A percentile compares a stretch with the other conserved stretches of the same genome.
Conservation (phyloP, 176 grass and related monocot genomes). For the Alloteropsis semialata region DNA sequence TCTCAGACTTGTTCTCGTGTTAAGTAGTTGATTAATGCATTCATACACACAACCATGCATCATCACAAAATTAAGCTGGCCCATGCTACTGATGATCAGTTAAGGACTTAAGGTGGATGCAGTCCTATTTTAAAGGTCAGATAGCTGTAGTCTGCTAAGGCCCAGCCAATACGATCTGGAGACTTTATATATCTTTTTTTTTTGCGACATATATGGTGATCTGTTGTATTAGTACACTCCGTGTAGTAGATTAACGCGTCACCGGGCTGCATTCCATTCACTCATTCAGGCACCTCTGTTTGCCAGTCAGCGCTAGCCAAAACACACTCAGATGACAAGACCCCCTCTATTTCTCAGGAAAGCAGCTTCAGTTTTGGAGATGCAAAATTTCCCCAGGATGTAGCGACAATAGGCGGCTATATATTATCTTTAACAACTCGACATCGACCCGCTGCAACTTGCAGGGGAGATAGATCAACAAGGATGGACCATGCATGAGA, state of each 20-base stretch:
- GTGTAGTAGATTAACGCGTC: too few relatives aligned
- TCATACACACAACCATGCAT: not conserved
- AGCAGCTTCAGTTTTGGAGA: not conserved
- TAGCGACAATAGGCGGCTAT: not conserved
- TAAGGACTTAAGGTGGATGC: not conserved
- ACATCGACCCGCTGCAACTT: too few relatives aligned
- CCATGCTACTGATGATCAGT: not conserved
- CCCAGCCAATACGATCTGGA: slow-evolving; percentile 13
- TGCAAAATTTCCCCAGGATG: not conserved
- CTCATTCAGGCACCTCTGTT: not conserved
- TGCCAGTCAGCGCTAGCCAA: not conserved
- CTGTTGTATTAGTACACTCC: not conserved
- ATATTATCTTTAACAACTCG: too few relatives aligned
- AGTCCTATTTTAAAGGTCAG: not conserved
- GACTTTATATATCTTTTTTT: not conserved
- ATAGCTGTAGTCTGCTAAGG: not conserved
- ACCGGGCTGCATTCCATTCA: not conserved
- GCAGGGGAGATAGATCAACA: not conserved
- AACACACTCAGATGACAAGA: not conserved
- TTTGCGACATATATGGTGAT: not conserved
- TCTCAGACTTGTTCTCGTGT: not conserved
- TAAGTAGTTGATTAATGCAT: not conserved
- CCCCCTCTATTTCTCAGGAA: not conserved
- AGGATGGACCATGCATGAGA: not conserved
- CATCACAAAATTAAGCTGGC: not conserved